phyloP scores from a whole-genome alignment of 176 grass and related monocot genomes.

The Otatea glauca region DNA sequence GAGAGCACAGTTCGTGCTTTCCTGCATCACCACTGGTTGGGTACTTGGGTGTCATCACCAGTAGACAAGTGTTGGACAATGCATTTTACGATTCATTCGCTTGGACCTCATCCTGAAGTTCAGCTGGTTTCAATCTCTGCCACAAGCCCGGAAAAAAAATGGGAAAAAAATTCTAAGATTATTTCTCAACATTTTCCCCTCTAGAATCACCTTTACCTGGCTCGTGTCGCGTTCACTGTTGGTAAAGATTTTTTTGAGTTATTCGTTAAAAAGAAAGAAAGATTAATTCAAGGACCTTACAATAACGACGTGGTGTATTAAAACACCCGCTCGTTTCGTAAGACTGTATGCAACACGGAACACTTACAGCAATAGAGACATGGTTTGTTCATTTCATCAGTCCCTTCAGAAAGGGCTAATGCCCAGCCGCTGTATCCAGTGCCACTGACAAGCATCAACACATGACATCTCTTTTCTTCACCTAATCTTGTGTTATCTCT shows the following conservation, averaged over 20 bases:
- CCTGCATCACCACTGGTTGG: not conserved
- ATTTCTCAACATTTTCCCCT: not conserved
- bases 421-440: not conserved
- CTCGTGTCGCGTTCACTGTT: no score
- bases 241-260: no score
- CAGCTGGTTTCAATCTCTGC: not conserved
- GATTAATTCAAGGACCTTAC: no score
- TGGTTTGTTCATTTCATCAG: not conserved
- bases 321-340: not conserved
- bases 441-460: not conserved
- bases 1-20: constrained; percentile 4
- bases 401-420: not conserved
- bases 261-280: no score
- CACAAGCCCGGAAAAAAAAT: no score
- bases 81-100: not conserved
- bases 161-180: not conserved
- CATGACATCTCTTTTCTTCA: not conserved
- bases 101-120: not conserved
- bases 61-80: not conserved
- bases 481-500: no score
- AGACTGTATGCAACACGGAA: not conserved
- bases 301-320: no score
- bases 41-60: not conserved
- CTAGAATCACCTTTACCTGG: not conserved
- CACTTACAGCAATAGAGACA: not conserved